Conservation (phyloP, 352 stramenopile species). For the Globisporangium canariense region DNA sequence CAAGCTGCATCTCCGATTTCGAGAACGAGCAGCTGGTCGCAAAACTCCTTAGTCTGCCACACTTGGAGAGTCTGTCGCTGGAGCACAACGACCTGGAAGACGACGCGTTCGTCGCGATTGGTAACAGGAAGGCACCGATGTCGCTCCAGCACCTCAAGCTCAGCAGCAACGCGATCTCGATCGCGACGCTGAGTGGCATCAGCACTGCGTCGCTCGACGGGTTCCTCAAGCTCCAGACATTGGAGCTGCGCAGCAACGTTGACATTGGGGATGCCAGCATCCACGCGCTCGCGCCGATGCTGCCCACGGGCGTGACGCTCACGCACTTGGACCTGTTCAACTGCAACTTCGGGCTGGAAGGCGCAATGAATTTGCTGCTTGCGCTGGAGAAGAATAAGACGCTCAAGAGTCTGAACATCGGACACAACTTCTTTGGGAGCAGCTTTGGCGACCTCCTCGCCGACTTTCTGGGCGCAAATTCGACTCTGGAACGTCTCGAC, state of each 20-base stretch:
- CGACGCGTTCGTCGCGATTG: constrained; percentile 44
- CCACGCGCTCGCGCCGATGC: constrained; percentile 59
- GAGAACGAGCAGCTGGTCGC: constrained; percentile 50
- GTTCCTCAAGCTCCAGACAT: constrained; percentile 37
- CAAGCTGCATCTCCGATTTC: constrained; percentile 58
- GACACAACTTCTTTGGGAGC: constrained; percentile 71
- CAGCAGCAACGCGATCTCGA: constrained; percentile 57
- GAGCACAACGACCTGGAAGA: constrained; percentile 81
- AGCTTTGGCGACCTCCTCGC: constrained; percentile 67
- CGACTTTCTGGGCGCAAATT: constrained; percentile 57
- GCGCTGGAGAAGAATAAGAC: constrained; percentile 51
- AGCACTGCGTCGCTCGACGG: constrained; percentile 46
- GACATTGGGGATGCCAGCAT: constrained; percentile 62
- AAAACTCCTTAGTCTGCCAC: constrained; percentile 27
- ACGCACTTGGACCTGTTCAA: constrained; percentile 65
- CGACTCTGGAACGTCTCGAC: constrained; percentile 42
- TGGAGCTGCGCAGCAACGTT: constrained; percentile 69
- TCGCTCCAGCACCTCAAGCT: constrained; percentile 47
- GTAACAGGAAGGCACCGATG: constrained; percentile 19
- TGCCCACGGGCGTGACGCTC: constrained; percentile 35
- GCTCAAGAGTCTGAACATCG: constrained; percentile 57
- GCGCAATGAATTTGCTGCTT: constrained; percentile 47
- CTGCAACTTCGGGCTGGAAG: constrained; percentile 68
- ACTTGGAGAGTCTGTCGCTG: constrained; percentile 48
- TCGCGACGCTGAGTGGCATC: constrained; percentile 40